phyloP scores from a whole-genome alignment of 2,329 filamentous ascomycete species.

The Magnaporthales sp. region DNA sequence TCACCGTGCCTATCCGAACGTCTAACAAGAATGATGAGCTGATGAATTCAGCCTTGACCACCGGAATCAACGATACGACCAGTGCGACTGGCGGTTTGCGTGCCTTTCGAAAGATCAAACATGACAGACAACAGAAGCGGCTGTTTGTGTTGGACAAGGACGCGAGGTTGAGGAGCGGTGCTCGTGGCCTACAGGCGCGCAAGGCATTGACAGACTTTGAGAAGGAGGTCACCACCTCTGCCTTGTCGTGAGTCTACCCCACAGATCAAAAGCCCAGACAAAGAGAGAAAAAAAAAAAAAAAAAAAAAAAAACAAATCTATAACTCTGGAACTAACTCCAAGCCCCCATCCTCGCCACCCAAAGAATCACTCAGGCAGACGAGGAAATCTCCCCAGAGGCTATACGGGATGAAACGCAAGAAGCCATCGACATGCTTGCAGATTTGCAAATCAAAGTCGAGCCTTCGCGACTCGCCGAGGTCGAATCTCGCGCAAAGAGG shows the following conservation, averaged over 20 bases:
- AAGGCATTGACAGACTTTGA: slow-evolving; percentile 65
- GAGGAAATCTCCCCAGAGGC: slow-evolving; percentile 46
- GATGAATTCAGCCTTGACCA: slow-evolving; percentile 38
- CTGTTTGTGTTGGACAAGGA: slow-evolving; percentile 66
- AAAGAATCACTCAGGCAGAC: slow-evolving; percentile 39
- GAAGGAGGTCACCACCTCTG: slow-evolving; percentile 52
- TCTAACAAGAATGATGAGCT: not conserved
- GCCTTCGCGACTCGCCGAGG: slow-evolving; percentile 50
- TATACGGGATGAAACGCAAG: slow-evolving; percentile 57
- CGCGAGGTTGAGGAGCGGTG: slow-evolving; percentile 64
- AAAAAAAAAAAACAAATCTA: no score
- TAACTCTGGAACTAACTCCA: not conserved
- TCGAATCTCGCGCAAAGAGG: slow-evolving; percentile 31
- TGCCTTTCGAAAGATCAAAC: slow-evolving; percentile 51
- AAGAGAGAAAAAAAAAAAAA: slow-evolving; percentile 7
- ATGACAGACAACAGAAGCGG: slow-evolving; percentile 52
- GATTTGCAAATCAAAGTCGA: slow-evolving; percentile 62
- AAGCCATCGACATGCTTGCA: slow-evolving; percentile 60
- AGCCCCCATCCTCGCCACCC: not conserved
- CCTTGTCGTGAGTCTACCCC: slow-evolving; percentile 31
- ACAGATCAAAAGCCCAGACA: not conserved
- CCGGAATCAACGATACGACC: slow-evolving; percentile 50
- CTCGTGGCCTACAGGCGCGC: slow-evolving; percentile 65
- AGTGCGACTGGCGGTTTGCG: slow-evolving; percentile 54
- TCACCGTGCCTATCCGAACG: not conserved